These are phyloP conservation scores for Arabidopsis hybrid DNA, from an alignment of 441 rosid species.

Conservation along the genomic window DNA sequence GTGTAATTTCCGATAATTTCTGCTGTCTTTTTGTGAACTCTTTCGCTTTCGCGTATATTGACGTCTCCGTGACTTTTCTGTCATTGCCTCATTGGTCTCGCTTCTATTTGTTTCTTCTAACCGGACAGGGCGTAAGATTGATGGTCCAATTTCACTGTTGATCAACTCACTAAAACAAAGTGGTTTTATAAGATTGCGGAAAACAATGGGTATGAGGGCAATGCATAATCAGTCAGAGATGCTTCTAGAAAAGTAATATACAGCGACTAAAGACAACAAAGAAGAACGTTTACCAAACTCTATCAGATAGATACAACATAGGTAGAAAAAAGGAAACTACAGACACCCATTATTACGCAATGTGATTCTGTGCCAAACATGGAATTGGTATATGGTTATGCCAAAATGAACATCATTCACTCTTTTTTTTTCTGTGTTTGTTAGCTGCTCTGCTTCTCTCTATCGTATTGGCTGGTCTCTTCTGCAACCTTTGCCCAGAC, in stretches of 20 bases:
- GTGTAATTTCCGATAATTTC: conserved; percentile 14
- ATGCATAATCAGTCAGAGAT: background rate
- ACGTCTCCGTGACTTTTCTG: conserved; percentile 27
- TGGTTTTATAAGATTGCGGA: background rate
- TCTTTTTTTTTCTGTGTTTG: background rate
- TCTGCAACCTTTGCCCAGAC: conserved; percentile 92
- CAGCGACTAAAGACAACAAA: conserved; percentile 25
- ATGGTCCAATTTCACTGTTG: background rate
- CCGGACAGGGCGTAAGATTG: conserved; percentile 1
- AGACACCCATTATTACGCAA: conserved; percentile 29
- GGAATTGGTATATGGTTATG: conserved; percentile 31
- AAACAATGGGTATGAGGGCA: background rate
- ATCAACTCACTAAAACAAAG: background rate
- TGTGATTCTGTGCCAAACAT: conserved; percentile 31
- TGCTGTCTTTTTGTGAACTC: conserved; percentile 31
- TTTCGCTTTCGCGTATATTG: conserved; percentile 19
- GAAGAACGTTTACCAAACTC: conserved; percentile 15
- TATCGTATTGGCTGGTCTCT: conserved; percentile 72
- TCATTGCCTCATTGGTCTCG: background rate
- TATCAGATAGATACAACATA: conserved; percentile 37
- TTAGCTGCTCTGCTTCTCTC: conserved; percentile 54
- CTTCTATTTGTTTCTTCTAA: conserved; percentile 16
- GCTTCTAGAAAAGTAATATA: conserved; percentile 15
- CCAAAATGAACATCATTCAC: conserved; percentile 29
- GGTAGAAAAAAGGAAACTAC: conserved; percentile 16